phyloP scores from a whole-genome alignment of 2,329 filamentous ascomycete genomes.

The Botrytis hyacinthi region DNA sequence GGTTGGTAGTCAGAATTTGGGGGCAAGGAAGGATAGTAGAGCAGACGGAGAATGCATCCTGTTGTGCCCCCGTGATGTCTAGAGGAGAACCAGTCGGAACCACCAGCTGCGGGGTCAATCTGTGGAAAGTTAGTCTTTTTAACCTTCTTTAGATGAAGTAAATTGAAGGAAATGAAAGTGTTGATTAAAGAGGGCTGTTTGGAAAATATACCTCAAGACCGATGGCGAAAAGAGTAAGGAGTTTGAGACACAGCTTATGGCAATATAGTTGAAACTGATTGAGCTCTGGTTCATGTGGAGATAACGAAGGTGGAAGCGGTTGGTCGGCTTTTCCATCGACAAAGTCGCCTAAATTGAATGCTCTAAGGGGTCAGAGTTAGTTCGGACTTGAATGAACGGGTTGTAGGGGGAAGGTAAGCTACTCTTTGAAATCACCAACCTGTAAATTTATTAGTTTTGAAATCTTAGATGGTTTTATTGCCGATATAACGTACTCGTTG shows the following conservation, averaged over 20 bases:
- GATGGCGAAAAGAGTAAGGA: slow-evolving; percentile 74
- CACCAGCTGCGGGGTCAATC: slow-evolving; percentile 32
- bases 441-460: slow-evolving; percentile 39
- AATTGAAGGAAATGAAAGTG: neutral
- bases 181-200: neutral
- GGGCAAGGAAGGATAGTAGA: slow-evolving; percentile 65
- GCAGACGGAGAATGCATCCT: slow-evolving; percentile 55
- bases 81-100: slow-evolving; percentile 49
- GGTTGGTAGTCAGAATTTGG: slow-evolving; percentile 45
- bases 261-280: slow-evolving; percentile 68
- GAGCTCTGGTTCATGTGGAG: slow-evolving; percentile 58
- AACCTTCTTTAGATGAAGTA: neutral
- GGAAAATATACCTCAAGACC: slow-evolving; percentile 59
- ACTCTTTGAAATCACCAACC: slow-evolving; percentile 89
- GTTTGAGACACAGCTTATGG: slow-evolving; percentile 66
- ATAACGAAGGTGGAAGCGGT: slow-evolving; percentile 67
- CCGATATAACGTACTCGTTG: slow-evolving; percentile 57
- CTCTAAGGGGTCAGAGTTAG: slow-evolving; percentile 50
- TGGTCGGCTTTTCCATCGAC: slow-evolving; percentile 65
- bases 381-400: neutral
- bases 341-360: slow-evolving; percentile 89
- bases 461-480: slow-evolving; percentile 34
- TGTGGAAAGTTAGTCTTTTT: slow-evolving; percentile 11
- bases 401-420: slow-evolving; percentile 30
- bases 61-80: slow-evolving; percentile 57